phyloP scores from a whole-genome alignment of 495 filamentous ascomycete genomes.

The Cercophora samala region DNA sequence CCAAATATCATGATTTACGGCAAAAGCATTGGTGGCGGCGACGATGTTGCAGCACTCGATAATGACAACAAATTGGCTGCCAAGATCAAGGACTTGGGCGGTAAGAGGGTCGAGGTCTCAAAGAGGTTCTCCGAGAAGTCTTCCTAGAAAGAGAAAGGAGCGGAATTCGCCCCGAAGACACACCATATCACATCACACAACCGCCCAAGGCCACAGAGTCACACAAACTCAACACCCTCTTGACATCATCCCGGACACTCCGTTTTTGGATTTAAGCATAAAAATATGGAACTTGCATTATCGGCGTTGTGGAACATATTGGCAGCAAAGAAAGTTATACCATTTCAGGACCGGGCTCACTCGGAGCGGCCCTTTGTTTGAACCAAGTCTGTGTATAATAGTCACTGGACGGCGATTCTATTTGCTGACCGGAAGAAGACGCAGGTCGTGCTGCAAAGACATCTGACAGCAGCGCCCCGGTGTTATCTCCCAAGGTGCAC shows the following conservation, averaged over 20 bases:
- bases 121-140: slow-evolving; percentile 32
- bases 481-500: neutral
- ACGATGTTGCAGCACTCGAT: slow-evolving; percentile 76
- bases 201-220: neutral
- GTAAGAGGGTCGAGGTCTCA: slow-evolving; percentile 58
- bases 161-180: slow-evolving; percentile 12
- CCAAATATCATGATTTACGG: slow-evolving; percentile 89
- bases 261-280: slow-evolving; percentile 5
- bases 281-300: neutral
- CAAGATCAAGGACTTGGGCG: slow-evolving; percentile 69
- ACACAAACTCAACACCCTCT: neutral
- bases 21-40: slow-evolving; percentile 84
- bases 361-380: neutral
- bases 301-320: neutral
- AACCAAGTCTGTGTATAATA: neutral
- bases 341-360: neutral
- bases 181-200: neutral
- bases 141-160: slow-evolving; percentile 9
- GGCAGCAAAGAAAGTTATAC: neutral
- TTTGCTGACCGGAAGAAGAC: neutral
- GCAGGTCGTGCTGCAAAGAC: neutral
- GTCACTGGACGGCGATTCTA: neutral
- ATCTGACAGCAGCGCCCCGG: neutral
- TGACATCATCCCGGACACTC: neutral
- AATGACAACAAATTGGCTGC: slow-evolving; percentile 62